These are phyloP conservation scores for Emmonsia crescens DNA, from an alignment of 2,329 filamentous ascomycete species.

Conservation along the genomic window DNA sequence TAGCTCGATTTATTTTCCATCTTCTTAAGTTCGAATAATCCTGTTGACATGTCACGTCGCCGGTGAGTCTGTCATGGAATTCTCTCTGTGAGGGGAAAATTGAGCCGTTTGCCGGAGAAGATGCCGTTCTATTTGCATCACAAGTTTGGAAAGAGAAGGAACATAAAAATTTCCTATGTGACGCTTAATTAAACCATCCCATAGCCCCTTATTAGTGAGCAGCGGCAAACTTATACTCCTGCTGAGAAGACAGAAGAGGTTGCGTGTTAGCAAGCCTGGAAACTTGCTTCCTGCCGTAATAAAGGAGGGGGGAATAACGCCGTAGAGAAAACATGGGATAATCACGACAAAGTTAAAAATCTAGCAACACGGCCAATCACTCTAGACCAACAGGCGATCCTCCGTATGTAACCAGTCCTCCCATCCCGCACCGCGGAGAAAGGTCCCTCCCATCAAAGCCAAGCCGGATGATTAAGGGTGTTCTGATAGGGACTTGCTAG, in stretches of 20 bases:
- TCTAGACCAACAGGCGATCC: neutral
- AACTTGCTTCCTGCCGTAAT: no score
- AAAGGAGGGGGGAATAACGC: no score
- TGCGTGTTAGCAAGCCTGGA: no score
- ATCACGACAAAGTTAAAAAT: neutral
- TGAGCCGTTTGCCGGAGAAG: no score
- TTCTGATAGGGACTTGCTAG: neutral
- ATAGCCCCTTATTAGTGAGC: no score
- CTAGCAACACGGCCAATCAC: neutral
- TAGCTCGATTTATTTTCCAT: neutral
- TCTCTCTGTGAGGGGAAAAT: no score
- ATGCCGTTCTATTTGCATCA: no score
- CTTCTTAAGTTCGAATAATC: neutral
- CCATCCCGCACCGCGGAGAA: neutral
- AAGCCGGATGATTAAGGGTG: neutral
- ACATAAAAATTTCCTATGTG: no score
- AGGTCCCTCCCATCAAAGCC: neutral
- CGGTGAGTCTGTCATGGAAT: neutral
- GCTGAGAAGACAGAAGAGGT: no score
- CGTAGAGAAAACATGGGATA: neutral
- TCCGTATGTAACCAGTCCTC: neutral
- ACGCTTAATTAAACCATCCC: no score
- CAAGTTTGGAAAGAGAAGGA: no score
- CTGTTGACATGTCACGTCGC: neutral
- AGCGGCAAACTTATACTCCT: no score